phyloP scores from a whole-genome alignment of 2,329 filamentous ascomycete species.

The Verticillium longisporum region DNA sequence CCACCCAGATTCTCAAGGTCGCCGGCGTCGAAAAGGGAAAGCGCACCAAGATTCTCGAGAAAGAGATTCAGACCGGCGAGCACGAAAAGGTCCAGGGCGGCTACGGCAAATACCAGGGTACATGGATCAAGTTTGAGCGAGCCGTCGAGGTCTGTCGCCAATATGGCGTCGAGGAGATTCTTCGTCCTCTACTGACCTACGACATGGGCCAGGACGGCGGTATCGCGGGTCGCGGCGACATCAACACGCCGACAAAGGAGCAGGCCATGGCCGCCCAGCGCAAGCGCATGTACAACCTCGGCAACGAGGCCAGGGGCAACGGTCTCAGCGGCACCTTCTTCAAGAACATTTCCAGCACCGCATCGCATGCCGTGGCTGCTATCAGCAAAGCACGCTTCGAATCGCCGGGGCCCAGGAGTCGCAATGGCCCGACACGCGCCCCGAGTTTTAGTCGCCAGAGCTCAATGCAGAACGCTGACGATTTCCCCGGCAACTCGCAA shows the following conservation, averaged over 20 bases:
- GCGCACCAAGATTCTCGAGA: conserved; percentile 94
- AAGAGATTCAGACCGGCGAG: conserved; percentile 92
- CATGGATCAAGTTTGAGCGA: conserved; percentile 92
- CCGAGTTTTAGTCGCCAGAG: conserved; percentile 66
- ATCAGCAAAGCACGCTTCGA: conserved; percentile 96
- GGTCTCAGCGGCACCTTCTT: conserved; percentile 82
- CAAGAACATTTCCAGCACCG: conserved; percentile 90
- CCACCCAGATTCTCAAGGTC: conserved; percentile 96
- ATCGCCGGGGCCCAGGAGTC: conserved; percentile 66
- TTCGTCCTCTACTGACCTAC: conserved; percentile 70
- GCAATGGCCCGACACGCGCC: conserved; percentile 58
- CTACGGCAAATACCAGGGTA: conserved; percentile 98
- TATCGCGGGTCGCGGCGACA: conserved; percentile 61
- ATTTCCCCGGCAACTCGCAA: conserved; percentile 70
- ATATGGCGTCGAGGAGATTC: conserved; percentile 68
- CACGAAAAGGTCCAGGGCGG: conserved; percentile 98
- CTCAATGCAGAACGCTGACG: conserved; percentile 54
- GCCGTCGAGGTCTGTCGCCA: conserved; percentile 86
- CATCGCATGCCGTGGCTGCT: conserved; percentile 86
- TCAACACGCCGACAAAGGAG: conserved; percentile 96
- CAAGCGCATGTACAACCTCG: conserved; percentile 82
- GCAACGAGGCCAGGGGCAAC: conserved; percentile 60
- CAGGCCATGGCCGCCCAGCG: conserved; percentile 95
- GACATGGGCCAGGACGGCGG: conserved; percentile 74
- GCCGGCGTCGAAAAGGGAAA: conserved; percentile 97